Conservation (phyloP, 768 basidiomycete genomes). For the Tricholoma bakamatsutake region DNA sequence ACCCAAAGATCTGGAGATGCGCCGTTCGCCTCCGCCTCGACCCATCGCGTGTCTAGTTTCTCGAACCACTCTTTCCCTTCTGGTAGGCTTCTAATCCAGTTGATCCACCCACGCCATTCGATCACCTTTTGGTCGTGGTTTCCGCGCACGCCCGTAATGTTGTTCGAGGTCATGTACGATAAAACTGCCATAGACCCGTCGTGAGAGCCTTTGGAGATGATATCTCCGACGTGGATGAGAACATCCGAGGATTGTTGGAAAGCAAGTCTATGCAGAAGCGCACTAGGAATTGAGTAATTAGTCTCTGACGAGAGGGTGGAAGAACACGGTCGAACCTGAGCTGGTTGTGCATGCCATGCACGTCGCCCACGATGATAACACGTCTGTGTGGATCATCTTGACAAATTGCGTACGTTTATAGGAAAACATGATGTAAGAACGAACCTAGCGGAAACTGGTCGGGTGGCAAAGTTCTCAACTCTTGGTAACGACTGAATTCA, state of each 20-base stretch:
- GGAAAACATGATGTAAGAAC: not conserved
- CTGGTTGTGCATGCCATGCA: conserved; percentile 75
- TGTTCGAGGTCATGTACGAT: conserved; percentile 54
- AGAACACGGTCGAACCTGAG: conserved; percentile 41
- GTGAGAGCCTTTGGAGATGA: conserved; percentile 63
- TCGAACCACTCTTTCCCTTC: conserved; percentile 53
- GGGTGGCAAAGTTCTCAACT: conserved; percentile 34
- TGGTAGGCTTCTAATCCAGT: conserved; percentile 57
- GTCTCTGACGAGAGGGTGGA: not conserved
- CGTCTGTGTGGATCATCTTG: conserved; percentile 49
- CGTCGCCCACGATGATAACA: conserved; percentile 77
- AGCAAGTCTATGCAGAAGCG: conserved; percentile 53
- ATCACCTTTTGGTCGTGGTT: conserved; percentile 92
- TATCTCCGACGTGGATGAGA: conserved; percentile 81
- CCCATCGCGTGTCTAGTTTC: conserved; percentile 41
- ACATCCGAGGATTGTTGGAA: conserved; percentile 60
- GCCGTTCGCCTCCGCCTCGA: conserved; percentile 21
- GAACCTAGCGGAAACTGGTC: conserved; percentile 53
- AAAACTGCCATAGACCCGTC: conserved; percentile 59
- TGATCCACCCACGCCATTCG: conserved; percentile 85
- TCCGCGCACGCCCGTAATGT: conserved; percentile 79
- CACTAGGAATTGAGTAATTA: conserved; percentile 31
- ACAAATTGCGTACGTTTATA: not conserved
- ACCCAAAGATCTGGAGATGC: conserved; percentile 38
- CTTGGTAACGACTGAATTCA: conserved; percentile 50